Conservation (phyloP, 805 yeast genomes). For the Grigorovia transvaalensis region DNA sequence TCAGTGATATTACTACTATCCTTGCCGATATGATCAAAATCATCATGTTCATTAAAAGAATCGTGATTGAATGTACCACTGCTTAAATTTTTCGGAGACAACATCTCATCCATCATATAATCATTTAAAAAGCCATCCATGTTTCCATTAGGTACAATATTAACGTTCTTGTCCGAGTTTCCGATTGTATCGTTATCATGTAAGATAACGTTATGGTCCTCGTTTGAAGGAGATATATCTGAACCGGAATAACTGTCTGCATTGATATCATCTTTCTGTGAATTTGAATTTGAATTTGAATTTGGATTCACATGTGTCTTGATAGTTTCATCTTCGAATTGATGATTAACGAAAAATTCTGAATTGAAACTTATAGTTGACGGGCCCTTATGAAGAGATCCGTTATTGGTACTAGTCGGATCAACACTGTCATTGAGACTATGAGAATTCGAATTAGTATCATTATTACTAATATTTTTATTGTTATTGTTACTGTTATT, state of each 20-base stretch:
- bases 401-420: neutral
- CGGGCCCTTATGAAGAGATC: neutral
- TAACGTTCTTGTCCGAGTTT: neutral
- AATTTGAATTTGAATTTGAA: neutral
- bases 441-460: neutral
- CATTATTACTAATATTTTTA: neutral
- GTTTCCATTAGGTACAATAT: neutral
- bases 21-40: neutral
- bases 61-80: neutral
- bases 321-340: neutral
- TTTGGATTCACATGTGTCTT: neutral
- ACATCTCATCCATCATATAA: neutral
- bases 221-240: neutral
- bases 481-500: neutral
- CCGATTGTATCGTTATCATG: neutral
- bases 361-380: neutral
- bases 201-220: neutral
- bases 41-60: neutral
- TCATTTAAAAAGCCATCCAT: constrained; percentile 5
- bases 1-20: no score
- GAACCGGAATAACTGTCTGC: neutral
- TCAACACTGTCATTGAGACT: neutral
- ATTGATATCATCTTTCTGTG: neutral
- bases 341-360: neutral
- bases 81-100: neutral